These are phyloP conservation scores for Lignosus rhinocerotis DNA, from an alignment of 1,284 basidiomycete genomes.

Conservation along the genomic window DNA sequence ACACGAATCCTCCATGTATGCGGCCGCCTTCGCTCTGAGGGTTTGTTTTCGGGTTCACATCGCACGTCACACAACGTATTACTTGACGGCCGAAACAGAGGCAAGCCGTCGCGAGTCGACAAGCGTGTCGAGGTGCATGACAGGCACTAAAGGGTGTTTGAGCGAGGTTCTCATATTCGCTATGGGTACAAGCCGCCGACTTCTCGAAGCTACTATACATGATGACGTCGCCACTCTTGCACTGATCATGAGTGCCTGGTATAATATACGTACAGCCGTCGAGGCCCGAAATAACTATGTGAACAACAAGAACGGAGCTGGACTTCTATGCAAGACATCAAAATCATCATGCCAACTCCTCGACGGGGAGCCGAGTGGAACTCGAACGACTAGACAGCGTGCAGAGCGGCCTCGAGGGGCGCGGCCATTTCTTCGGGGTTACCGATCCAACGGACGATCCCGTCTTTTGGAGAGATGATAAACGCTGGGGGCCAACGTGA, in stretches of 20 bases:
- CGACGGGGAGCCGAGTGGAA: neutral
- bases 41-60: too few species aligned
- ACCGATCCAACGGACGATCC: conserved; percentile 33
- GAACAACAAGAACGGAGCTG: neutral
- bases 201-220: neutral
- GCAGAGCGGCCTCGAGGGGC: conserved; percentile 28
- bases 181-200: neutral
- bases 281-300: neutral
- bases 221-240: neutral
- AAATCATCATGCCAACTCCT: too few species aligned
- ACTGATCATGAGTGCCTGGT: neutral
- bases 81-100: too few species aligned
- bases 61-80: too few species aligned
- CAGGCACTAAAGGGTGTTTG: neutral
- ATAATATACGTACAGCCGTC: neutral
- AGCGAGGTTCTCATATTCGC: neutral
- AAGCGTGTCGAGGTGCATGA: neutral
- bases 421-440: conserved; percentile 35
- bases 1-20: too few species aligned
- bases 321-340: neutral
- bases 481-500: conserved; percentile 24
- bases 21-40: too few species aligned
- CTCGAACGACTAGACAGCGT: conserved; percentile 10
- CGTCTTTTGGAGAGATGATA: conserved; percentile 35
- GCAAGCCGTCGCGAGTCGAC: too few species aligned